These are phyloP conservation scores for Gloeostereum incarnatum DNA, from an alignment of 768 basidiomycete genomes.

Conservation along the genomic window DNA sequence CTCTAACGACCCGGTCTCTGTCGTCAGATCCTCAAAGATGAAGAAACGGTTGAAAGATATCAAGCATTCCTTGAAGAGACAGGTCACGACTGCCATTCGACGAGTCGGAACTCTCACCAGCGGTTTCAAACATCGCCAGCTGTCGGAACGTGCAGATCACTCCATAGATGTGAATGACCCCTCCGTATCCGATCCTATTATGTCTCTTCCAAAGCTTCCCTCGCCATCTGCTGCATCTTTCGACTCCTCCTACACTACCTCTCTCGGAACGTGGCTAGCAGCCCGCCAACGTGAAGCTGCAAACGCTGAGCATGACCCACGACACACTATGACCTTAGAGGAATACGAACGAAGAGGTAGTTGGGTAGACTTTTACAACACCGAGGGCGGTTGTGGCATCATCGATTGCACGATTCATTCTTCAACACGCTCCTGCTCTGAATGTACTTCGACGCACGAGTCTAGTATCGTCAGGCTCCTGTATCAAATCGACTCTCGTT, in stretches of 20 bases:
- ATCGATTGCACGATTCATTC: constrained; percentile 6
- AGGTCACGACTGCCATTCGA: constrained; percentile 15
- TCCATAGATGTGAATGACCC: too few relatives aligned
- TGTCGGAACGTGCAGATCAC: too few relatives aligned
- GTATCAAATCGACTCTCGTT: neutral
- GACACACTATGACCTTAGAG: constrained; percentile 26
- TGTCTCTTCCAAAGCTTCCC: constrained; percentile 9
- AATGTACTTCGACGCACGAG: neutral
- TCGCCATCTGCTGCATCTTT: constrained; percentile 15
- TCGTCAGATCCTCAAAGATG: constrained; percentile 13
- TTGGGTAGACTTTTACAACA: constrained; percentile 24
- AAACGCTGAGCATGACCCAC: constrained; percentile 15
- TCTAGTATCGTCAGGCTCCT: constrained; percentile 7
- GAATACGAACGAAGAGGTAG: constrained; percentile 41
- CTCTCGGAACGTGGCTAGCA: constrained; percentile 26
- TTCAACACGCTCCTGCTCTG: neutral
- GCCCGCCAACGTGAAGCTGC: constrained; percentile 22
- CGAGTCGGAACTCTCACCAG: constrained; percentile 12
- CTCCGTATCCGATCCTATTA: constrained; percentile 10
- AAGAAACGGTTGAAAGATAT: constrained; percentile 23
- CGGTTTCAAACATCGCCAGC: too few relatives aligned
- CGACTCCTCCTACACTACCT: constrained; percentile 23
- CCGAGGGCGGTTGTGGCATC: constrained; percentile 8
- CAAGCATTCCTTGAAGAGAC: constrained; percentile 14
- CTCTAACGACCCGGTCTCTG: constrained; percentile 8